phyloP scores from a whole-genome alignment of 2,329 filamentous ascomycete species.

The Alternaria gaisen region DNA sequence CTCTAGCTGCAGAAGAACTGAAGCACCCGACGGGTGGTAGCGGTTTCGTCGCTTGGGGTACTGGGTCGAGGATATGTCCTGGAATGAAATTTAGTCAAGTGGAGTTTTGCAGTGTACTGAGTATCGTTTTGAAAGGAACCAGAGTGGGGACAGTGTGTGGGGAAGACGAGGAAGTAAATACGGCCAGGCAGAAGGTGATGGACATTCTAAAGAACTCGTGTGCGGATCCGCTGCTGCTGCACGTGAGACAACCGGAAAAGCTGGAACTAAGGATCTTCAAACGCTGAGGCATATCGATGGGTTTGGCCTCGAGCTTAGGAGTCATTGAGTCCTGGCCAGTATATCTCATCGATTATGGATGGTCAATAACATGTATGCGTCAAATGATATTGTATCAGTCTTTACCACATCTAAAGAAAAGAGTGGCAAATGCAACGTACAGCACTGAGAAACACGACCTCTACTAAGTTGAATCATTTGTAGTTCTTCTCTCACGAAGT shows the following conservation, averaged over 20 bases:
- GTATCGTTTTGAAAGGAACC: conserved; percentile 28
- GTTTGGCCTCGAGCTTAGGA: background rate
- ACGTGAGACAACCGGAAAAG: conserved; percentile 17
- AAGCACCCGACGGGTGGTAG: conserved; percentile 6
- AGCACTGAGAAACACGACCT: background rate
- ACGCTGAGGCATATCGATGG: background rate
- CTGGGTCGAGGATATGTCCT: conserved; percentile 61
- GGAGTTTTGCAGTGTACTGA: conserved; percentile 61
- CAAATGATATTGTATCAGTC: background rate
- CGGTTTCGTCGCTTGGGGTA: conserved; percentile 59
- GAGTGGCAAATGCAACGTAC: background rate
- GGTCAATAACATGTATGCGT: background rate
- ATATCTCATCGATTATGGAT: background rate
- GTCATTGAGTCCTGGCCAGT: background rate
- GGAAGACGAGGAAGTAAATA: background rate
- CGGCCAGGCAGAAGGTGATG: conserved; percentile 13
- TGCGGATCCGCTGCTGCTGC: conserved; percentile 22
- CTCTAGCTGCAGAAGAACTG: conserved; percentile 10
- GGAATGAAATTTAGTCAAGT: conserved; percentile 66
- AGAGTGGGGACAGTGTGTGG: conserved; percentile 10
- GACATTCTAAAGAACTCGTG: conserved; percentile 20
- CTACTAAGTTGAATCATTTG: background rate
- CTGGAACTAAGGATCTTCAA: conserved; percentile 2
- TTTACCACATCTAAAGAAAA: background rate
- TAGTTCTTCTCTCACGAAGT: background rate